Evolutionary conservation across 768 basidiomycete genomes (phyloP).

Genomic region (Pleurotus sapidus): DNA sequence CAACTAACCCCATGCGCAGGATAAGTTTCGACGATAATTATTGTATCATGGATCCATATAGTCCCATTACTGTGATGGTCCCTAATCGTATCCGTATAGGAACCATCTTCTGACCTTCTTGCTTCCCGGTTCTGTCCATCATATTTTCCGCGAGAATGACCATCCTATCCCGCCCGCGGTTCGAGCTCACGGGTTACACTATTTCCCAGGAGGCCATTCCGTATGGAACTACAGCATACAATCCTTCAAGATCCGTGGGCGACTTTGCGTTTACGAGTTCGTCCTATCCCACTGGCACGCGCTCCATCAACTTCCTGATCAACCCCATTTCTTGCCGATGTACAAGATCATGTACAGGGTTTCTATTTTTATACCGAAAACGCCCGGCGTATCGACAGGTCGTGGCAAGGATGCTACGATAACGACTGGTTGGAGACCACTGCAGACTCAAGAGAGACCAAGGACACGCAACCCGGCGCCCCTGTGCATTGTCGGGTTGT

Average conservation of each 20-base stretch:
- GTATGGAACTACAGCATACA: neutral
- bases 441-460: too few relatives aligned
- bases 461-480: too few relatives aligned
- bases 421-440: too few relatives aligned
- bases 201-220: conserved; percentile 4
- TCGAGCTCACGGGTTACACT: neutral
- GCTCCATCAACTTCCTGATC: neutral
- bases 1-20: neutral
- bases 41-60: neutral
- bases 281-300: neutral
- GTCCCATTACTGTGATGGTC: neutral
- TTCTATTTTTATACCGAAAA: too few relatives aligned
- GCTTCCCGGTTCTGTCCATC: conserved; percentile 4
- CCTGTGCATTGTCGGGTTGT: neutral
- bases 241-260: conserved; percentile 1
- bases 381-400: neutral
- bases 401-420: too few relatives aligned
- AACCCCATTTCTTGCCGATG: neutral
- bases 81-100: neutral
- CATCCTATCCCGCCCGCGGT: neutral
- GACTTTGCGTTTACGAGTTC: neutral
- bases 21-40: neutral
- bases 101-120: neutral
- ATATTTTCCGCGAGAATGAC: neutral
- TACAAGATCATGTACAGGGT: too few relatives aligned